phyloP scores from a whole-genome alignment of 225 moss, liverwort and hornwort species.

The Ulota crispa region DNA sequence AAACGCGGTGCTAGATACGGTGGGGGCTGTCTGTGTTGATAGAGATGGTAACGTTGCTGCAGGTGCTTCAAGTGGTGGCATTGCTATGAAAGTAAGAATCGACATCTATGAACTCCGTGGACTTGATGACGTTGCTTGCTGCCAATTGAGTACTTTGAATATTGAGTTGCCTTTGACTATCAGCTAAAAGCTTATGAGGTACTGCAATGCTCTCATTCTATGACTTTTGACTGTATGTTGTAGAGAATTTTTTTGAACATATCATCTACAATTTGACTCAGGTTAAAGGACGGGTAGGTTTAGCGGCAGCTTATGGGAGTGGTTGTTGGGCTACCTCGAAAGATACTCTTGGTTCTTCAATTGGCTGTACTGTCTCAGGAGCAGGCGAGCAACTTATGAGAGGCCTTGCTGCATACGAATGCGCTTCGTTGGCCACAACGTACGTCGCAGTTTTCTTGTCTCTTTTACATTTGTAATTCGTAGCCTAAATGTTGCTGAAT shows the following conservation, averaged over 20 bases:
- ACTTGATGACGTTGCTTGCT: conserved; percentile 15
- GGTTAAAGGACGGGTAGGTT: conserved; percentile 95
- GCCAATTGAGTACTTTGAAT: neutral
- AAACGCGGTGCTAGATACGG: conserved; percentile 82
- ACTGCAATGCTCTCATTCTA: neutral
- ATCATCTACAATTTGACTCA: conserved; percentile 27
- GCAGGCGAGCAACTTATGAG: conserved; percentile 96
- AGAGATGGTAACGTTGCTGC: conserved; percentile 77
- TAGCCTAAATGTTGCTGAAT: conserved; percentile 23
- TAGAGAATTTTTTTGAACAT: neutral
- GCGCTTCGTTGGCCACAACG: conserved; percentile 67
- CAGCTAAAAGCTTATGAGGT: neutral
- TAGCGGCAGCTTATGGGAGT: conserved; percentile 97
- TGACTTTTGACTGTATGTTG: neutral
- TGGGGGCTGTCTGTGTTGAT: conserved; percentile 91
- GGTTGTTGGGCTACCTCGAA: conserved; percentile 91
- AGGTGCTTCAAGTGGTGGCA: conserved; percentile 98
- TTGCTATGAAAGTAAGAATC: conserved; percentile 91
- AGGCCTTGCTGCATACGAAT: conserved; percentile 83
- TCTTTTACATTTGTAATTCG: neutral
- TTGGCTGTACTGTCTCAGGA: conserved; percentile 87
- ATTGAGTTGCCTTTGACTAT: neutral
- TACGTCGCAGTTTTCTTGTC: conserved; percentile 39
- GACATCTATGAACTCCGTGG: neutral
- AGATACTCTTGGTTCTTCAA: conserved; percentile 52